Conservation (phyloP, 345 rosid species). For the Populus simonii region DNA sequence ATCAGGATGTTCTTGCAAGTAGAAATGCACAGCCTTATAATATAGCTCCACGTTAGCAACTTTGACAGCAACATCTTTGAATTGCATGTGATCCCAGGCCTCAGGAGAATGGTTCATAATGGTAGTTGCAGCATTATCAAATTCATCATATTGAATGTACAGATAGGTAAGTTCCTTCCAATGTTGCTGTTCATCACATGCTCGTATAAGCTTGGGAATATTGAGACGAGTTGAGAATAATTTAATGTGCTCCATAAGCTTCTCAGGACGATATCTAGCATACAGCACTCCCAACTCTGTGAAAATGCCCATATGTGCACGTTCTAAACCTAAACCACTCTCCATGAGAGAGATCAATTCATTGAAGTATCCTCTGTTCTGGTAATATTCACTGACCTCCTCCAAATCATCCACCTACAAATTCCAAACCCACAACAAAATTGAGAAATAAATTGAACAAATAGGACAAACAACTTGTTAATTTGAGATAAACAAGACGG, state of each 20-base stretch:
- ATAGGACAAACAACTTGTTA: not conserved
- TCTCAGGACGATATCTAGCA: conserved; percentile 94
- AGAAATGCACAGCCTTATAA: conserved; percentile 98
- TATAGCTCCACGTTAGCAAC: conserved; percentile 94
- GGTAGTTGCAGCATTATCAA: conserved; percentile 97
- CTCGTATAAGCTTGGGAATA: conserved; percentile 93
- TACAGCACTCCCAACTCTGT: conserved; percentile 97
- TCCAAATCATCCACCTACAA: conserved; percentile 93
- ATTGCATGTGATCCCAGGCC: conserved; percentile 99
- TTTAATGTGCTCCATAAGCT: conserved; percentile 98
- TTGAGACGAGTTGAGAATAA: conserved; percentile 95
- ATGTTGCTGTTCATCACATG: conserved; percentile 98
- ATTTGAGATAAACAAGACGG: not conserved
- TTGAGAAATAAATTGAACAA: not conserved
- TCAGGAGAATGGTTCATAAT: conserved; percentile 99
- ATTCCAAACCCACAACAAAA: not conserved
- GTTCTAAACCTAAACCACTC: conserved; percentile 96
- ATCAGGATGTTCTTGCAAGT: conserved; percentile 97
- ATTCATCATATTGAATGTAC: conserved; percentile 89
- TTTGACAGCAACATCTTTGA: conserved; percentile 87
- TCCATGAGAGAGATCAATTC: conserved; percentile 97
- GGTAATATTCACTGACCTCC: conserved; percentile 94
- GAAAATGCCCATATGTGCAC: conserved; percentile 99
- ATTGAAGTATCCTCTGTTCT: conserved; percentile 95
- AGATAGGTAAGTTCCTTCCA: conserved; percentile 93